These are phyloP conservation scores for Flagelloscypha sp. DNA, from an alignment of 768 basidiomycete species.

Conservation along the genomic window DNA sequence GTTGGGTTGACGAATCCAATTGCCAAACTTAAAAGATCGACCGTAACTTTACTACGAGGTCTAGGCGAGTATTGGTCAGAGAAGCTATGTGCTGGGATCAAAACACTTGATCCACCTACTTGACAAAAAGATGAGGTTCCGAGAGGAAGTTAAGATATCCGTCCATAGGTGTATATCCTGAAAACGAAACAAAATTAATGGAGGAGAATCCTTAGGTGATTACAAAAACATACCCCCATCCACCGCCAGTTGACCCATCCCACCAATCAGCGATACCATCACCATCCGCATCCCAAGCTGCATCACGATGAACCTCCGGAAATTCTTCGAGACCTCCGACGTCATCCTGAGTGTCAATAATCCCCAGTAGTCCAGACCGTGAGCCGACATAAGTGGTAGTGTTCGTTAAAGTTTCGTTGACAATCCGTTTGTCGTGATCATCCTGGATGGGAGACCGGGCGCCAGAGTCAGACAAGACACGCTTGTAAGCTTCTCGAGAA, in stretches of 20 bases:
- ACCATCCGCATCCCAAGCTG: background rate
- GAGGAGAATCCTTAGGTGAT: no score
- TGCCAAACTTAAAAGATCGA: no score
- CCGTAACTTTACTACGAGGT: no score
- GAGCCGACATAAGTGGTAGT: background rate
- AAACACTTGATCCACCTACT: no score
- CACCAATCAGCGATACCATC: background rate
- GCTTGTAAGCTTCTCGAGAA: background rate
- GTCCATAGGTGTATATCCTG: constrained; percentile 1
- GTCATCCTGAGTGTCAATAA: background rate
- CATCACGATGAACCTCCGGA: background rate
- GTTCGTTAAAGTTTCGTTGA: constrained; percentile 1
- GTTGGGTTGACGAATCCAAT: no score
- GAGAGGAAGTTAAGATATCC: background rate
- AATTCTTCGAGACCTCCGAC: background rate
- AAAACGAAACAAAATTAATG: no score
- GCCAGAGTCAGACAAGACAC: background rate
- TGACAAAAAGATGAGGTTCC: background rate
- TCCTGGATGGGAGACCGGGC: background rate
- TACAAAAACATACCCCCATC: no score
- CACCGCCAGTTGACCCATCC: background rate
- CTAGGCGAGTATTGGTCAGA: no score
- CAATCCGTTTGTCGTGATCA: constrained; percentile 1
- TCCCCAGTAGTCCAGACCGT: background rate
- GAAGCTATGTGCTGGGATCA: no score